Base-by-base conservation (phyloP, 2,329 filamentous ascomycete genomes). In the Aspergillus pseudoviridinutans region DNA sequence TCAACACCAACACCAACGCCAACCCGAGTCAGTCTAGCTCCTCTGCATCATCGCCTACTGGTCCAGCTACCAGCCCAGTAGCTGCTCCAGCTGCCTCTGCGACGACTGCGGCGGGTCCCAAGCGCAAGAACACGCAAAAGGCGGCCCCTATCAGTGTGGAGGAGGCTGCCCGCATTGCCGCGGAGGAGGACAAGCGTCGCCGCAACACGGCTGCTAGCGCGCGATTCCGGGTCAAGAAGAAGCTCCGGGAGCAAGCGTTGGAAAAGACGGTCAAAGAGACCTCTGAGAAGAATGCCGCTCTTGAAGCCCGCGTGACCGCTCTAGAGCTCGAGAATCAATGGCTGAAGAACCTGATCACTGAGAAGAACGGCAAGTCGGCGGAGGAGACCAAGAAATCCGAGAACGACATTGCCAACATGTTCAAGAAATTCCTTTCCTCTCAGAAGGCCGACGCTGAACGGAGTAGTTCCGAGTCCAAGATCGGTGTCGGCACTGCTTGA, bases 181-280 rank as follows among this genome's bases (percentile, higher is more conserved):
- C 91, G 22, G 91, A 96, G 72, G 92, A 96, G 76, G 91, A 96
- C 74, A 96, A 96, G 81, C 88, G 91, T 56, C 86, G 91, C 60
- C 87, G 91, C 60, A 96, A 96, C 78, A 95, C 92, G 1, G 91
- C 91, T 17, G 91, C 91, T 52, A 92, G 88, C 64, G 91, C 91
- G n/a, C 88, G 91, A 35, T 96, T 96, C 82, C 88, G 91, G 57
- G 87, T 95, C 68, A 96, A 96, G 86, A 96, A 96, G 87, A 96
- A 96, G 85, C 90, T 93, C 79, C 88, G 91, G 47, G 91, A 96
- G 79, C 88, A 91, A 74, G 89, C 90, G 6, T 83, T 95, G 51
- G 90, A 93, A 74, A 86, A 85, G 71, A 88, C 85, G 4, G 87
- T 91, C 67, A 92, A 92, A 76, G 91, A 95, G 64, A 90, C 92